Conservation (phyloP, 257 asterid genomes). For the Solanum corneliomulleri region DNA sequence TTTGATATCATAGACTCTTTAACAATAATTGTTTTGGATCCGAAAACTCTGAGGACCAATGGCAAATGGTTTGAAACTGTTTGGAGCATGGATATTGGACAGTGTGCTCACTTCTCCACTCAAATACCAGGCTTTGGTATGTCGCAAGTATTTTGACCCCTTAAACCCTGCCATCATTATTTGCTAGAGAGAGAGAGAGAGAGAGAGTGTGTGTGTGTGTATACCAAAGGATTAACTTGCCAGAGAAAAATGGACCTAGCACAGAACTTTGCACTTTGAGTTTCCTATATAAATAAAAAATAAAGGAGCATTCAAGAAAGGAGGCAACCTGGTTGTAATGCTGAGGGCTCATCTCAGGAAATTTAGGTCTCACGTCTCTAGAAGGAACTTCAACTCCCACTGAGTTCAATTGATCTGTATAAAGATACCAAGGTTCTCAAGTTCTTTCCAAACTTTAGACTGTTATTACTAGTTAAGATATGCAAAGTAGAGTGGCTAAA, state of each 20-base stretch:
- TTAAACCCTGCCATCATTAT: background rate
- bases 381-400: constrained; percentile 16
- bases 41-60: background rate
- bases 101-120: background rate
- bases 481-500: background rate
- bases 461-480: background rate
- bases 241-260: background rate
- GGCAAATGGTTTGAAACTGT: background rate
- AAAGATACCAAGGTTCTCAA: background rate
- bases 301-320: constrained; percentile 6
- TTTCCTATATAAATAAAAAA: background rate
- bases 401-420: constrained; percentile 25
- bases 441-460: background rate
- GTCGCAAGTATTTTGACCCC: background rate
- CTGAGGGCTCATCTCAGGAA: constrained; percentile 12
- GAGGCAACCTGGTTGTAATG: constrained; percentile 40
- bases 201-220: background rate
- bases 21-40: background rate
- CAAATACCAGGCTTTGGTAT: background rate
- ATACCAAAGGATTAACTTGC: background rate
- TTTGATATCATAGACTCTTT: background rate
- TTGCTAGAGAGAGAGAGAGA: background rate
- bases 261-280: background rate
- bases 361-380: constrained; percentile 15
- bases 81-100: background rate